Percentiles rank a stretch among this genome's conserved stretches.
These are phyloP conservation scores for Tetrapisispora iriomotensis DNA, from an alignment of 805 yeast species.

Conservation along the genomic window DNA sequence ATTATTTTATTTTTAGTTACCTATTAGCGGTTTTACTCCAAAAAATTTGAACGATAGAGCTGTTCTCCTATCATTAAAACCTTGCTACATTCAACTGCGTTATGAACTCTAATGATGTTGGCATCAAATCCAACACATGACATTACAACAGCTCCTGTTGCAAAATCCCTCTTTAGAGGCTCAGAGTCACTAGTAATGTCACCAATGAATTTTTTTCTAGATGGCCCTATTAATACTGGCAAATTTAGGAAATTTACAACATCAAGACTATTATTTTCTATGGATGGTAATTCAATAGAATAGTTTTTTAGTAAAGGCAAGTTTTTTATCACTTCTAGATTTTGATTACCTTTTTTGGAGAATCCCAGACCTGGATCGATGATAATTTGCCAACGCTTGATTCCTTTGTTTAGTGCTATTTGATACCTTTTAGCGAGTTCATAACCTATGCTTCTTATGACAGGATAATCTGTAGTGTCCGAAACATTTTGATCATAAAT, in stretches of 20 bases:
- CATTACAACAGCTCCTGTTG: slow-evolving; percentile 67
- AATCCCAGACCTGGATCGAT: slow-evolving; percentile 95
- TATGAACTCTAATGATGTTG: slow-evolving; percentile 84
- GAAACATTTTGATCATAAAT: slow-evolving; percentile 8
- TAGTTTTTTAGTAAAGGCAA: slow-evolving; percentile 40
- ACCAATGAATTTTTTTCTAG: slow-evolving; percentile 83
- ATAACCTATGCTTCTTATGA: slow-evolving; percentile 48
- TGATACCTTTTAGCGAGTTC: slow-evolving; percentile 53
- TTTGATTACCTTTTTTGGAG: slow-evolving; percentile 74
- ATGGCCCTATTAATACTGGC: slow-evolving; percentile 76
- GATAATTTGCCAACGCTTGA: slow-evolving; percentile 82
- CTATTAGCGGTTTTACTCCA: too few species aligned
- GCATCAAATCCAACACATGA: slow-evolving; percentile 65
- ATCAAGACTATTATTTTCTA: slow-evolving; percentile 8
- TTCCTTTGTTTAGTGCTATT: slow-evolving; percentile 52
- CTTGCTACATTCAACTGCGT: slow-evolving; percentile 51
- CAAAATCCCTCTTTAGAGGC: slow-evolving; percentile 56
- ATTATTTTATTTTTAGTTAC: too few species aligned
- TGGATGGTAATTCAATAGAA: slow-evolving; percentile 18
- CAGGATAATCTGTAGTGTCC: slow-evolving; percentile 22
- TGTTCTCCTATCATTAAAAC: slow-evolving; percentile 63
- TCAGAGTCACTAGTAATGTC: slow-evolving; percentile 47
- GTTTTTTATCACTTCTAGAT: slow-evolving; percentile 51
- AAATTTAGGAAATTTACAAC: slow-evolving; percentile 30
- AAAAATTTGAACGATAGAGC: slow-evolving; percentile 13